Base-by-base conservation (phyloP, 2,329 filamentous ascomycete species). In the Microcyclospora pomicola region DNA sequence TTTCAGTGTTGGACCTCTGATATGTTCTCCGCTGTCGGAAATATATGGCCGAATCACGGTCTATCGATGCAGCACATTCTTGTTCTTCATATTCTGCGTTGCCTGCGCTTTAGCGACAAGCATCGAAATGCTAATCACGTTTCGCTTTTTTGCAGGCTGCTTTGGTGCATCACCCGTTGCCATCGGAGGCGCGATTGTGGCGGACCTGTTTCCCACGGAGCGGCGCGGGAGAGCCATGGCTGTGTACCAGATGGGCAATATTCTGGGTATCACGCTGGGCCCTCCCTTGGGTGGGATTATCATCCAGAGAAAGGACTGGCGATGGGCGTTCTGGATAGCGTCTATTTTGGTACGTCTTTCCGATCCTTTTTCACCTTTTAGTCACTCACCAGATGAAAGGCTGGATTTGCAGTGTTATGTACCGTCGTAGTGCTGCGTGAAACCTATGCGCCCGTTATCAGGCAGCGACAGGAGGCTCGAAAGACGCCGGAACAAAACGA, bases 271-370 rank as follows among this genome's bases (percentile, higher is more conserved):
- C 16, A 33, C 44, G 15, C 27, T 50, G 9, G 53, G 53, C 12
- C 54, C 54, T 2, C 39, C 55, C 6, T 47, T 48, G 4, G 54
- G 65, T 12, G 65, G 56, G 0, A 68, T 59, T 39, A 52, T 67
- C 11, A 49, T 59, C 2, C 49, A 65, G 38, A 44, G 47, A 1
- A 53, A 59, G 31, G 62, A 57, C 9, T 69, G 66, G 66, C 53
- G 65, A 2, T 69, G 65, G 65, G 51, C 55, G 5, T 70, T 69
- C 46, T 70, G 62, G 59, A 43, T 63, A 3, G 49, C 65, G 5
- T 51, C 61, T 1, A 62, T 67, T 24, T 51, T 56, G n/a, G n/a
- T n/a, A n/a, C n/a, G n/a, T n/a, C n/a, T n/a, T n/a, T n/a, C n/a
- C n/a, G n/a, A n/a, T n/a, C n/a, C n/a, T n/a, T n/a, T n/a, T n/a